Conservation (phyloP, 495 filamentous ascomycete species). For the Penicillium psychrofluorescens region DNA sequence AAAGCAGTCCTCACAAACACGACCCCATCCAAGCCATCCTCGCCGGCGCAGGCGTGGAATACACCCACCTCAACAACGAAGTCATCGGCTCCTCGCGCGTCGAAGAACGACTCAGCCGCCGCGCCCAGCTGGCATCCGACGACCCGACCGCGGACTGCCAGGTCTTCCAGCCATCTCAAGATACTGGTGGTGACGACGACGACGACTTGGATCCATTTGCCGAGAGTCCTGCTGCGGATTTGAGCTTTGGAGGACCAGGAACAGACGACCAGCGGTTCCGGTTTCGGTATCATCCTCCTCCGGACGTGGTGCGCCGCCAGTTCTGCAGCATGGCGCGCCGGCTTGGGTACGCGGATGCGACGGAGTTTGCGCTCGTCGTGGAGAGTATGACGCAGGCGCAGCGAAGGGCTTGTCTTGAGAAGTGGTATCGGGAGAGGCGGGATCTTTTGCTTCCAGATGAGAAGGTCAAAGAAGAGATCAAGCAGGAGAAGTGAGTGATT, state of each 20-base stretch:
- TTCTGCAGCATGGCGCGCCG: slow-evolving; percentile 83
- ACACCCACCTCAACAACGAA: slow-evolving; percentile 94
- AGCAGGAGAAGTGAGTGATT: no score
- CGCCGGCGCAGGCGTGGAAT: slow-evolving; percentile 81
- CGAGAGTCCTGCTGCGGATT: no score
- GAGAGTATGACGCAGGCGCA: slow-evolving; percentile 90
- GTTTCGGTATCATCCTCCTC: slow-evolving; percentile 69
- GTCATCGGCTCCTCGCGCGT: slow-evolving; percentile 84
- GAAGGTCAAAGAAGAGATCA: neutral
- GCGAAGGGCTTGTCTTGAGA: slow-evolving; percentile 69
- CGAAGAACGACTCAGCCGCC: slow-evolving; percentile 70
- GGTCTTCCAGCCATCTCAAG: slow-evolving; percentile 41
- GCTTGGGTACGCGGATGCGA: slow-evolving; percentile 68
- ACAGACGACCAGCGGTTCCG: slow-evolving; percentile 28
- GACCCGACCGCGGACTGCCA: slow-evolving; percentile 42
- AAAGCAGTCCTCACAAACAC: slow-evolving; percentile 33
- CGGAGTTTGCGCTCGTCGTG: slow-evolving; percentile 87
- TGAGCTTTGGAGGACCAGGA: neutral
- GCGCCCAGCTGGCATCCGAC: slow-evolving; percentile 56
- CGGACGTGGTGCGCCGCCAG: slow-evolving; percentile 68
- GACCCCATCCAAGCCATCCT: slow-evolving; percentile 89
- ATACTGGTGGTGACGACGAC: neutral
- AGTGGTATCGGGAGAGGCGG: slow-evolving; percentile 63
- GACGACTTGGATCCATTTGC: neutral
- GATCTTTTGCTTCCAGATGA: slow-evolving; percentile 14